These are phyloP conservation scores for Mallotus japonicus DNA, from an alignment of 441 rosid genomes.

Conservation along the genomic window DNA sequence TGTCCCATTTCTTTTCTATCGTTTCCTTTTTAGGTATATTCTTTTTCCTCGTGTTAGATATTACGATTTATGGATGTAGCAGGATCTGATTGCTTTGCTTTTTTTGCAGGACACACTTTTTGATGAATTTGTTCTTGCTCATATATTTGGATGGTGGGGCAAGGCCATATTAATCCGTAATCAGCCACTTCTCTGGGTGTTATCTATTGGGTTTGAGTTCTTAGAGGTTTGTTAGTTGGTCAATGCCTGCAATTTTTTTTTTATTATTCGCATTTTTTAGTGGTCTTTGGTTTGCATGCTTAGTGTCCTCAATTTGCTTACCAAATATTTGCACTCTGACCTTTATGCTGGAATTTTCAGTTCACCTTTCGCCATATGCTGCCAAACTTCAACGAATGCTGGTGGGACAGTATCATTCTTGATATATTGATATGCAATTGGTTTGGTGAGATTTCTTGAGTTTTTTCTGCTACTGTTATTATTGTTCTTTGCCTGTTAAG, in stretches of 20 bases:
- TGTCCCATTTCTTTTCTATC: constrained; percentile 4
- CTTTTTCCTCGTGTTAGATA: neutral
- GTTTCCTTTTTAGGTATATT: neutral
- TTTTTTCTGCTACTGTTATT: constrained; percentile 2
- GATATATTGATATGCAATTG: constrained; percentile 97
- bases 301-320: constrained; percentile 6
- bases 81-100: constrained; percentile 25
- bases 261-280: neutral
- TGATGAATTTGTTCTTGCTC: constrained; percentile 97
- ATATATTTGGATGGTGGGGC: constrained; percentile 99
- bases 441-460: constrained; percentile 74
- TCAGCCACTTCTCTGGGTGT: constrained; percentile 98
- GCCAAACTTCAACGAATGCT: constrained; percentile 99
- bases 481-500: neutral
- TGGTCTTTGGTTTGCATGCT: constrained; percentile 1
- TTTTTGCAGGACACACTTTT: constrained; percentile 74
- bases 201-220: constrained; percentile 95
- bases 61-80: constrained; percentile 8
- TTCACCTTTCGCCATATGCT: constrained; percentile 96
- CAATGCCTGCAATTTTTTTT: constrained; percentile 13
- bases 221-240: constrained; percentile 71
- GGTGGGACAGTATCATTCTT: constrained; percentile 99
- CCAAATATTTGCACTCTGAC: constrained; percentile 20
- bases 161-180: constrained; percentile 97
- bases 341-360: constrained; percentile 44